Base-by-base conservation (phyloP, 2,329 filamentous ascomycete genomes). In the Pyrenophora tritici-repentis region DNA sequence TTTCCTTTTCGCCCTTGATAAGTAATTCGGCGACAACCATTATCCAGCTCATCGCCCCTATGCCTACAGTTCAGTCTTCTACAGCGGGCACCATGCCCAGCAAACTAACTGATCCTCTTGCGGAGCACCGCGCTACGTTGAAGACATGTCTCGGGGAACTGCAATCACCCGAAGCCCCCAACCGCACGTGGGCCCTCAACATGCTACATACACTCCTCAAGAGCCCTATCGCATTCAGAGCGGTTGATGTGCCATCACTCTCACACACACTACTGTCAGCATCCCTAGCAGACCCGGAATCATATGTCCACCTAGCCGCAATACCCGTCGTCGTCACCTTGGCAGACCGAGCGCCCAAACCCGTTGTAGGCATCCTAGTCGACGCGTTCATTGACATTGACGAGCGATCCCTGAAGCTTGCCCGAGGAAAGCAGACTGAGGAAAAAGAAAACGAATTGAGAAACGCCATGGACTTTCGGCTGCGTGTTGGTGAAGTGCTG, bases 371-470 rank as follows among this genome's bases (percentile, higher is more conserved):
- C 17, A 86, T 89, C 59, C 73, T 91, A 0, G 73, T 87, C 0
- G 86, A 89, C 18, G 81, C 84, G 35, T 91, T 90, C 58, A 72
- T 88, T 14, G 88, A 91, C 63, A 66, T 81, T 0, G 86, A 90
- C 26, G 68, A 72, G 33, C 62, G 55, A 14, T 70, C 68, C 1
- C 37, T 72, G 1, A 58, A 58, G 1, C 45, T 62, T 2, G 55
- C 50, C 12, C 50, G 49, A 12, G 60, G 53, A 1, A 56, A 35
- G 14, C 52, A 48, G 32, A 59, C 55, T 0, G 53, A 62, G 0
- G 57, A 56, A 6, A 68, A 71, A 34, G 65, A 67, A 22, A 45
- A 58, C 2, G 66, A 70, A 14, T 46, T 71, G 16, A 62, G 66
- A 34, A 48, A 67, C 24, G 67, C 69, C 3, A 81, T 88, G 0